These are phyloP conservation scores for Macrolepiota albuminosa DNA, from an alignment of 768 basidiomycete species.

Conservation along the genomic window DNA sequence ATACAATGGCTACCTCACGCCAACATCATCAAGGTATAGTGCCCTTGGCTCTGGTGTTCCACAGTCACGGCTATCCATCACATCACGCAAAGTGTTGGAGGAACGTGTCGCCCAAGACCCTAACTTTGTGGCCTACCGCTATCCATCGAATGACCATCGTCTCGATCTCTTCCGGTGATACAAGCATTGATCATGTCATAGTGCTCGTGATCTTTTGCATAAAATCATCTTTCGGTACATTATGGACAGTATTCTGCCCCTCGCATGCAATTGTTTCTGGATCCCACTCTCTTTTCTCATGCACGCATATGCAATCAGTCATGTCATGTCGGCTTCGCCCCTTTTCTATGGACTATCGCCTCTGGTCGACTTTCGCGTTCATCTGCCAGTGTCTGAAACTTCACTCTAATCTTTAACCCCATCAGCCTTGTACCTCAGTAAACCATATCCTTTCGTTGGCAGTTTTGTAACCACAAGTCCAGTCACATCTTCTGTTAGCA, in stretches of 20 bases:
- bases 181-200: background rate
- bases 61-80: conserved; percentile 54
- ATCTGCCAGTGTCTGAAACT: background rate
- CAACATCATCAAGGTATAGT: conserved; percentile 49
- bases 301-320: background rate
- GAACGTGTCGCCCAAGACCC: conserved; percentile 80
- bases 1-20: conserved; percentile 41
- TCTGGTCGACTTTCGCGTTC: conserved; percentile 1
- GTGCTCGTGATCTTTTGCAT: background rate
- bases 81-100: conserved; percentile 68
- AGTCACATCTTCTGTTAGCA: conserved; percentile 8
- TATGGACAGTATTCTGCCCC: background rate
- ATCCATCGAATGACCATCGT: conserved; percentile 74
- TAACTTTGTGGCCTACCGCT: conserved; percentile 84
- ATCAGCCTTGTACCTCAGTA: conserved; percentile 19
- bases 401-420: conserved; percentile 16
- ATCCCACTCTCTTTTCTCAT: background rate
- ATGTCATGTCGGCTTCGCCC: background rate
- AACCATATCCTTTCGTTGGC: conserved; percentile 10
- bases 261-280: background rate
- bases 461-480: conserved; percentile 2
- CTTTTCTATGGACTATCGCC: background rate
- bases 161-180: conserved; percentile 53
- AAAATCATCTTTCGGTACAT: background rate
- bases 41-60: conserved; percentile 33